Percentiles rank a stretch among this genome's conserved stretches.
Evolutionary conservation across 768 basidiomycete genomes (phyloP).

Genomic region (Boletus huronensis): DNA sequence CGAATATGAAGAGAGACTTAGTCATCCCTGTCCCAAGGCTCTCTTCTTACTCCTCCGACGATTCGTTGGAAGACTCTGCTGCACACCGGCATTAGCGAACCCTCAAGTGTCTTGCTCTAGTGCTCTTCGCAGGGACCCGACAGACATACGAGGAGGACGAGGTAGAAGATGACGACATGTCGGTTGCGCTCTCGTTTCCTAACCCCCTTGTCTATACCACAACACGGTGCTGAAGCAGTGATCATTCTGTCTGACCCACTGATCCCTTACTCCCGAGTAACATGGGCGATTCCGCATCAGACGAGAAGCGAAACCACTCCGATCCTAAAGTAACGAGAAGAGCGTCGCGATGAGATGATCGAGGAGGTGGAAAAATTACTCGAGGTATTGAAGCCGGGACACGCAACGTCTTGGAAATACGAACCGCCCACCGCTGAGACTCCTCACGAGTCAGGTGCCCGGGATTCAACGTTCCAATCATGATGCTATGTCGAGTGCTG

Average conservation of each 20-base stretch:
- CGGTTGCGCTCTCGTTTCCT: not conserved
- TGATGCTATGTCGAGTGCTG: not conserved
- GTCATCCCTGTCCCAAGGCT: not conserved
- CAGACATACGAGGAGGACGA: not conserved
- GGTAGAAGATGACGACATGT: not conserved
- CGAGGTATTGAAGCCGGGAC: not conserved
- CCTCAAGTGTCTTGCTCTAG: not conserved
- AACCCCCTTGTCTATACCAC: not conserved
- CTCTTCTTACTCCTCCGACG: not conserved
- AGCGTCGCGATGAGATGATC: too few relatives aligned
- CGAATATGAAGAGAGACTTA: not conserved
- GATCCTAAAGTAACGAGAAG: not conserved
- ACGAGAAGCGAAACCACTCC: not conserved
- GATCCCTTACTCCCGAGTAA: not conserved
- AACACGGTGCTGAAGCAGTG: not conserved
- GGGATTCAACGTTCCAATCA: too few relatives aligned
- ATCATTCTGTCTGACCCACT: not conserved
- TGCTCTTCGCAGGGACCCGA: not conserved
- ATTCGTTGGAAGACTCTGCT: not conserved
- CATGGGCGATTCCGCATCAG: not conserved
- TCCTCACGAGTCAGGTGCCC: too few relatives aligned
- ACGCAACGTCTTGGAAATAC: too few relatives aligned
- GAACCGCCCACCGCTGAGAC: too few relatives aligned
- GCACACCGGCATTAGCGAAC: not conserved
- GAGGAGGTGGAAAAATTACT: too few relatives aligned